Percentiles rank a stretch among this genome's conserved stretches.
These are phyloP conservation scores for Wallacemonas sp. DNA, from an alignment of 208 protist genomes.

Conservation along the genomic window DNA sequence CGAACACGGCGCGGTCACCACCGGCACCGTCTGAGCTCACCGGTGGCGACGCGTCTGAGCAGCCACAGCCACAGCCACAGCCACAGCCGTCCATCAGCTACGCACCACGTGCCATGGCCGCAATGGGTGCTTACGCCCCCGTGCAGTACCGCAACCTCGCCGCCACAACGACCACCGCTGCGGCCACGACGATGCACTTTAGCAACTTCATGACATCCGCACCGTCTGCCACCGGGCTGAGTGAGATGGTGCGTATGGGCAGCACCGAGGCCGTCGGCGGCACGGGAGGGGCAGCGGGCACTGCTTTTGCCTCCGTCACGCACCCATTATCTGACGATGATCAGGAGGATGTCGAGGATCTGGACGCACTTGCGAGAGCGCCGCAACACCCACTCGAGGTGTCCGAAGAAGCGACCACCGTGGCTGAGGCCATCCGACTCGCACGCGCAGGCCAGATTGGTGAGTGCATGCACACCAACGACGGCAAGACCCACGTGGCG, in stretches of 20 bases:
- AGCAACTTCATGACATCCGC: slow-evolving; percentile 22
- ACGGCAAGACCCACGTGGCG: slow-evolving; percentile 30
- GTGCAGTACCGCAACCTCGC: slow-evolving; percentile 27
- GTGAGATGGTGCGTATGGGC: not conserved
- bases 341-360: slow-evolving; percentile 2
- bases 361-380: not conserved
- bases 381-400: not conserved
- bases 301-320: too few relatives aligned
- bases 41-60: too few relatives aligned
- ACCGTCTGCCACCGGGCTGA: not conserved
- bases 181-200: slow-evolving; percentile 28
- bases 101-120: slow-evolving; percentile 16
- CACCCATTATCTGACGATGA: too few relatives aligned
- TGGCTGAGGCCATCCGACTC: slow-evolving; percentile 39
- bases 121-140: slow-evolving; percentile 22
- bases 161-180: too few relatives aligned
- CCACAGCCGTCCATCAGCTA: slow-evolving; percentile 25
- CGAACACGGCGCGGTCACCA: not conserved
- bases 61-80: slow-evolving; percentile 10
- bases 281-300: too few relatives aligned
- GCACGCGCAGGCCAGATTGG: slow-evolving; percentile 30
- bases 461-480: slow-evolving; percentile 27
- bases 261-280: too few relatives aligned
- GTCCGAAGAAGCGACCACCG: not conserved
- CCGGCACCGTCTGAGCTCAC: not conserved